Base-by-base conservation (phyloP, 768 basidiomycete species). In the Auricularia sp. region DNA sequence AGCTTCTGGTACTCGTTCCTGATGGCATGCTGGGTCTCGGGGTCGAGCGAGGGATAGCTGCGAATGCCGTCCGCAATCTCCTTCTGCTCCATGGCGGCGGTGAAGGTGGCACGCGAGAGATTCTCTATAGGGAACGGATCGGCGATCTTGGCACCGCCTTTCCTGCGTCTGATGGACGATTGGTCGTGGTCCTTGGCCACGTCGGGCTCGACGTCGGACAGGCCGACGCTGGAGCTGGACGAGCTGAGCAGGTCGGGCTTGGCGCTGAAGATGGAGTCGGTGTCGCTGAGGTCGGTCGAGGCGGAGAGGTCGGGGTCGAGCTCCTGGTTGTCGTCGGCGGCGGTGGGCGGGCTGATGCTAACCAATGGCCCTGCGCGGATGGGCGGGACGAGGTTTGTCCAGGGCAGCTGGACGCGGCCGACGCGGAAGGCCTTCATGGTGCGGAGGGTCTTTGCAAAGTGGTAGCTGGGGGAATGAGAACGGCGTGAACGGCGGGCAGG, bases 1-100 rank as follows among this genome's bases (percentile, higher is more conserved):
- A 99, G 84, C 35, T 79, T 77, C 68, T 87, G 87, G 78, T 93
- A 97, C 2, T 93, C 92, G n/a, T 76, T 64, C 16, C 47, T 16
- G 47, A 51, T 78, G 5, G 90, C 88, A 71, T 91, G 88, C 43
- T 77, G 79, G 2, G 83, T 77, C 68, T 92, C 90, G 12, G 77
- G 72, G 66, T 84, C 74, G 21, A 80, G 78, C 6, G 85, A 85
- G 47, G 91, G 75, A 8, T 51, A 51, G 47, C 21, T 51, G 47
- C 47, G 47, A 5, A 51, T 51, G 47, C 47, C 47, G 47, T 51
- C 47, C 6, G 47, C 47, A 18, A 51, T 51, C 47, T 51, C 47
- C 21, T 51, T 51, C 47, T 51, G 47, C 47, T 51, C 47, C 47
- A 51, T 51, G 21, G 42, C 34, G 60, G 39, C 42, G 64, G 64